Evolutionary conservation across 208 protist genomes (phyloP).

Genomic region (Acanthamoeba royreba): DNA sequence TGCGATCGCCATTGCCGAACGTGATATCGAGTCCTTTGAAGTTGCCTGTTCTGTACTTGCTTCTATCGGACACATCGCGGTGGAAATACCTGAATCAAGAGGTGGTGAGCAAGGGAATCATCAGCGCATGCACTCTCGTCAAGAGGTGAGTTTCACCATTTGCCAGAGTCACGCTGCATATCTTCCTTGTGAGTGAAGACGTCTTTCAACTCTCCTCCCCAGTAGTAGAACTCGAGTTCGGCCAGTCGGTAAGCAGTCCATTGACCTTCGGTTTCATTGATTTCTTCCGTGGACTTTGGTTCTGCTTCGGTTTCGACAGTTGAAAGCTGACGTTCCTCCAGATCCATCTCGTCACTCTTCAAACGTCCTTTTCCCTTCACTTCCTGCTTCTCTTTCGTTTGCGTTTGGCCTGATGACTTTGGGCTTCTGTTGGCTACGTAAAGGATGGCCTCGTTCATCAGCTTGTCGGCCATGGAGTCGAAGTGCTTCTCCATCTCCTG

Average conservation of each 20-base stretch:
- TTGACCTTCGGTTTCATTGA: not conserved
- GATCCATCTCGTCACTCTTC: not conserved
- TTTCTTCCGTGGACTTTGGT: not conserved
- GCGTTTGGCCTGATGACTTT: not conserved
- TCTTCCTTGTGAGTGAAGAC: constrained; percentile 37
- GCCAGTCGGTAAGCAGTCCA: constrained; percentile 15
- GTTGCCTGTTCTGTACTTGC: constrained; percentile 15
- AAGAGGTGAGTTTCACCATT: too few relatives aligned
- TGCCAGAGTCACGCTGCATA: not conserved
- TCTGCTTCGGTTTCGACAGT: too few relatives aligned
- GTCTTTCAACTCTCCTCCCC: not conserved
- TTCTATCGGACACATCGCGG: not conserved
- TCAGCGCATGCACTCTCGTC: too few relatives aligned
- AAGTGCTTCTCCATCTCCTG: constrained; percentile 16
- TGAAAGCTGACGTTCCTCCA: not conserved
- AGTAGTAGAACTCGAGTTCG: constrained; percentile 47
- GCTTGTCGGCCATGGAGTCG: not conserved
- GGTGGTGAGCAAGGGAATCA: too few relatives aligned
- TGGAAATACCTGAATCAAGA: constrained; percentile 44
- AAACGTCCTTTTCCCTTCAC: not conserved
- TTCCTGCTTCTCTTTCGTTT: not conserved
- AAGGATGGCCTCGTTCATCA: constrained; percentile 27
- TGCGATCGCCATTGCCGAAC: not conserved
- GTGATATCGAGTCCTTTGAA: constrained; percentile 47
- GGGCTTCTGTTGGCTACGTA: not conserved